Evolutionary conservation across 1,284 basidiomycete species (phyloP).

Genomic region (Trametes pubescens): DNA sequence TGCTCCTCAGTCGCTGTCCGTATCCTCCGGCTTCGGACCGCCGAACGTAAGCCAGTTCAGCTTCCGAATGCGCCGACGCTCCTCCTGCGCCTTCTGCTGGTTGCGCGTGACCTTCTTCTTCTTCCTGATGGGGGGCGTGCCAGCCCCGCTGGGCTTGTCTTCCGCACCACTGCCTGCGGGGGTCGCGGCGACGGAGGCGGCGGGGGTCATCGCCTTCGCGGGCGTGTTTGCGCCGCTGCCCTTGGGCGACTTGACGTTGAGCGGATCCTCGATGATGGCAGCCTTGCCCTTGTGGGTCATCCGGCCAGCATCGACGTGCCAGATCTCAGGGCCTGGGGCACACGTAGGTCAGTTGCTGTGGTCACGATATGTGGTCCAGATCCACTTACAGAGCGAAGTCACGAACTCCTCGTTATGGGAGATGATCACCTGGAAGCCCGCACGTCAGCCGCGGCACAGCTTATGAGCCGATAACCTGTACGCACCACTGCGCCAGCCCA

Average conservation of each 20-base stretch:
- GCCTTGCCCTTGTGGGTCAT: conserved; percentile 91
- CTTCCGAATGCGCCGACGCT: conserved; percentile 81
- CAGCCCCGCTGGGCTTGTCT: conserved; percentile 52
- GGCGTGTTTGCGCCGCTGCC: conserved; percentile 79
- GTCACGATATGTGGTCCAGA: not conserved
- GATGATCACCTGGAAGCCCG: conserved; percentile 80
- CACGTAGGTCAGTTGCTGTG: conserved; percentile 9
- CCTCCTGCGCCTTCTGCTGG: conserved; percentile 89
- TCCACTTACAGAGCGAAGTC: conserved; percentile 77
- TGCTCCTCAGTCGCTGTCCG: conserved; percentile 53
- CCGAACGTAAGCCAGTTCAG: conserved; percentile 87
- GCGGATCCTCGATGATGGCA: conserved; percentile 82
- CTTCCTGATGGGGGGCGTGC: conserved; percentile 65
- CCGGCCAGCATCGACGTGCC: conserved; percentile 82
- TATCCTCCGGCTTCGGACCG: conserved; percentile 82
- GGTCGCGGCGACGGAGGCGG: conserved; percentile 66
- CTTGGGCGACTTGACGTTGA: conserved; percentile 67
- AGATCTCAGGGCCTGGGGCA: conserved; percentile 76
- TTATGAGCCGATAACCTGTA: conserved; percentile 30
- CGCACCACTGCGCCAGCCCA: conserved; percentile 94
- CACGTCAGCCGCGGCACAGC: conserved; percentile 29
- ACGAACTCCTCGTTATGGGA: conserved; percentile 97
- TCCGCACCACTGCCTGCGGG: conserved; percentile 80
- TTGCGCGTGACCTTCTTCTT: conserved; percentile 95
- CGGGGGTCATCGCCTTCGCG: conserved; percentile 65